phyloP scores from a whole-genome alignment of 179 eudicot genomes.

The Corrigiola litoralis region DNA sequence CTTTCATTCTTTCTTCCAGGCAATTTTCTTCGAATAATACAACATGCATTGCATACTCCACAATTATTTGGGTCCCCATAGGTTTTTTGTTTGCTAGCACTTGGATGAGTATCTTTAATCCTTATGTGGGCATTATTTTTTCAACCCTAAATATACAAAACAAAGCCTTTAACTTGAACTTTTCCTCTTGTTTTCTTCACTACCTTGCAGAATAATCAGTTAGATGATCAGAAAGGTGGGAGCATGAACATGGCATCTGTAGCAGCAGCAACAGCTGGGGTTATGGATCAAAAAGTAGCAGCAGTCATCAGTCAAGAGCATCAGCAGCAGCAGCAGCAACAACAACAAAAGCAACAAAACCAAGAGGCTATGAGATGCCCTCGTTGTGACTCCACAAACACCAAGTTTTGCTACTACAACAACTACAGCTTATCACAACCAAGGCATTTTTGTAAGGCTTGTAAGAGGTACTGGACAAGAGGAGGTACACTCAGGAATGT shows the following conservation, averaged over 20 bases:
- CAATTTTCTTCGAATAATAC: constrained; percentile 20
- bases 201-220: constrained; percentile 24
- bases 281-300: constrained; percentile 18
- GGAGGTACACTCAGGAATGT: constrained; percentile 67
- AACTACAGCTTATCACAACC: constrained; percentile 69
- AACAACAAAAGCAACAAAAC: constrained; percentile 16
- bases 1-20: not conserved
- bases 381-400: constrained; percentile 59
- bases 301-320: constrained; percentile 3
- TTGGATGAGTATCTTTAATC: constrained; percentile 44
- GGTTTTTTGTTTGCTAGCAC: constrained; percentile 44
- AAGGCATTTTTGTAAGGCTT: constrained; percentile 63
- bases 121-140: constrained; percentile 19
- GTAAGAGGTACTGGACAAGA: constrained; percentile 69
- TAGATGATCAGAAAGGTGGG: constrained; percentile 22
- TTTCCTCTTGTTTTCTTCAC: constrained; percentile 13
- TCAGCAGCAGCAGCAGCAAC: constrained; percentile 8
- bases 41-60: constrained; percentile 9
- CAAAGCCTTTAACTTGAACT: not conserved
- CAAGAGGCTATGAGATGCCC: constrained; percentile 46
- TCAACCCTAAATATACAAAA: constrained; percentile 20
- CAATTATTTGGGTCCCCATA: constrained; percentile 22
- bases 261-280: not conserved
- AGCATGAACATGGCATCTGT: constrained; percentile 32
- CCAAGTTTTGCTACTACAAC: constrained; percentile 71